These are phyloP conservation scores for Rhododendron henanense DNA, from an alignment of 148 eudicot species.

Conservation along the genomic window DNA sequence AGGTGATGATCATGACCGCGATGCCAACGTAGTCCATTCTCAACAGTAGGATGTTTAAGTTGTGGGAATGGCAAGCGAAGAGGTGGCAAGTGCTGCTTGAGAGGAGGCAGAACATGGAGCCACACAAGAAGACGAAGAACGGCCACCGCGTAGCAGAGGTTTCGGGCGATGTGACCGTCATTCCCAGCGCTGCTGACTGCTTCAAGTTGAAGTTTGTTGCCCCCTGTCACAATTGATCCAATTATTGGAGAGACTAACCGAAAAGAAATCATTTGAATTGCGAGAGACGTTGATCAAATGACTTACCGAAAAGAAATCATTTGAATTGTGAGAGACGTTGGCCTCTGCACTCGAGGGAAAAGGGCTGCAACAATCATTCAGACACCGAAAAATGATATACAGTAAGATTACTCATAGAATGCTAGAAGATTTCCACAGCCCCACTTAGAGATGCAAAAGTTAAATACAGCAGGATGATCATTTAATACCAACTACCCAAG, in stretches of 20 bases:
- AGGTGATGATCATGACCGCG: conserved; percentile 83
- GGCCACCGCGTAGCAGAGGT: conserved; percentile 63
- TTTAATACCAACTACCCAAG: background rate
- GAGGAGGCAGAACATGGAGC: conserved; percentile 88
- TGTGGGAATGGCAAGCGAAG: conserved; percentile 78
- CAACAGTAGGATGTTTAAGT: conserved; percentile 48
- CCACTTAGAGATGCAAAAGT: background rate
- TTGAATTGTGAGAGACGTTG: conserved; percentile 51
- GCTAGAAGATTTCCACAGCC: background rate
- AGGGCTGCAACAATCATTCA: conserved; percentile 42
- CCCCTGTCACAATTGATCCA: conserved; percentile 30
- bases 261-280: conserved; percentile 32
- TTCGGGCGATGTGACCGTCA: conserved; percentile 10
- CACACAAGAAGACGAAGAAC: conserved; percentile 68
- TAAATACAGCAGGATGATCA: background rate
- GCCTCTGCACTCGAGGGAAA: conserved; percentile 39
- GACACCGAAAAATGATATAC: background rate
- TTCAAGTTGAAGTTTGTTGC: conserved; percentile 42
- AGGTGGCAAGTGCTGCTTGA: conserved; percentile 85
- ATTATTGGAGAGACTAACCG: conserved; percentile 25
- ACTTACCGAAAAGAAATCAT: conserved; percentile 36
- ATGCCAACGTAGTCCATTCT: conserved; percentile 84
- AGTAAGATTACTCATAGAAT: background rate
- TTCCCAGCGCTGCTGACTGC: conserved; percentile 17
- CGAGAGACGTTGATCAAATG: conserved; percentile 37